These are phyloP conservation scores for Puccinia novopanici DNA, from an alignment of 1,284 basidiomycete species.

Conservation along the genomic window DNA sequence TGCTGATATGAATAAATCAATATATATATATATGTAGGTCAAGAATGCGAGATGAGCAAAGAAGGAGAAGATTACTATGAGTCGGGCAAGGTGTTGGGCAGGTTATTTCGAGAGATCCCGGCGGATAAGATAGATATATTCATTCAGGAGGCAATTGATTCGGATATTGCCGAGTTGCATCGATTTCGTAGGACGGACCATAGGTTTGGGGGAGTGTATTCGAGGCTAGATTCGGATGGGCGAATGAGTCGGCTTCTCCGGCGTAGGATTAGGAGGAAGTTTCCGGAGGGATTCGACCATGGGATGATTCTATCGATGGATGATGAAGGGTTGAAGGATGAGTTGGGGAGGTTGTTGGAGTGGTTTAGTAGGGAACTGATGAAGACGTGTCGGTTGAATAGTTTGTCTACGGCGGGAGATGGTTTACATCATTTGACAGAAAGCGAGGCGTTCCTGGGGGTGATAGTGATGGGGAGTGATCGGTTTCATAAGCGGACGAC, in stretches of 20 bases:
- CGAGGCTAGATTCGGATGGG: not conserved
- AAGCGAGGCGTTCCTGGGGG: conserved; percentile 37
- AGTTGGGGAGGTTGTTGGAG: not conserved
- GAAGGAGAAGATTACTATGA: conserved; percentile 43
- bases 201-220: not conserved
- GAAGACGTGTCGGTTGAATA: conserved; percentile 43
- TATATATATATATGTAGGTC: not conserved
- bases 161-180: not conserved
- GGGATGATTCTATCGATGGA: not conserved
- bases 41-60: conserved; percentile 8
- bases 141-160: not conserved
- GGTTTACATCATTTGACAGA: conserved; percentile 30
- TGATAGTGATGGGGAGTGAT: conserved; percentile 11
- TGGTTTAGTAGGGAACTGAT: conserved; percentile 26
- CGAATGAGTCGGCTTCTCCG: not conserved
- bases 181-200: not conserved
- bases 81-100: conserved; percentile 26
- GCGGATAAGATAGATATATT: conserved; percentile 41
- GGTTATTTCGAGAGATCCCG: conserved; percentile 45
- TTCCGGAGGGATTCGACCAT: not conserved
- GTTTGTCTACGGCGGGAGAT: conserved; percentile 7
- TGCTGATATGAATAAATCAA: no score
- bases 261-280: not conserved
- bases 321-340: not conserved
- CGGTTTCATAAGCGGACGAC: conserved; percentile 24